Evolutionary conservation across 495 filamentous ascomycete genomes (phyloP), one percentile per base, ranked within the genome.

Genomic region (Penicillium simplicissimum): DNA sequence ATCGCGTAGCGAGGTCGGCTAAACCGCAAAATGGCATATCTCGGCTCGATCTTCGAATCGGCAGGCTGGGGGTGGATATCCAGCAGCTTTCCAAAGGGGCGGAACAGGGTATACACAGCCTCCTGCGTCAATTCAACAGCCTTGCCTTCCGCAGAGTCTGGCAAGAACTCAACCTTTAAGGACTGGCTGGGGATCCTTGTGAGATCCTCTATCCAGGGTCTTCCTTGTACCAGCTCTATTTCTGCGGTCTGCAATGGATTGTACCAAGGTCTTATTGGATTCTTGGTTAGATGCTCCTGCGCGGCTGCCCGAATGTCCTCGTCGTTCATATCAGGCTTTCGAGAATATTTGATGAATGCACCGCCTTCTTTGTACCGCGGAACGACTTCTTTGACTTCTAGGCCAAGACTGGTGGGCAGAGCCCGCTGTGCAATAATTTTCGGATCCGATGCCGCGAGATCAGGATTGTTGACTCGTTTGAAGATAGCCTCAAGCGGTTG

Each of bases 171-270:
- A 37, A 97, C 86, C 60, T 82, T 88, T 42, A 98, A 61, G 45
- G 85, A 83, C 31, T 79, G 75, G 58, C 87, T 92, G 3, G 95
- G 95, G 23, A 91, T 87, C 10, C 93, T 87, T 64, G 90, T 89
- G 3, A 98, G 77, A 74, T 98, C 95, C 67, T 98, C 95, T 19
- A 98, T 79, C 95, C 95, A 98, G 0, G 95, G 95, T n/a, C 83
- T 83, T 11, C 95, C 95, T 17, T 83, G 74, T 10, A 98, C 96
- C 9, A 89, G 76, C 43, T 84, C 84, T 6, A 86, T 82, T 36
- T 82, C 84, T 56, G 94, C 87, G 21, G 79, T 74, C n/a, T 84
- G 81, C 52, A 96, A 88, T 1, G 93, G 93, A 61, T 87, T 94
- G 77, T 92, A 96, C 88, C 92, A 93, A 33, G 94, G 94, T 61